Evolutionary conservation across 495 filamentous ascomycete genomes (phyloP).

Genomic region (Penicillium cosmopolitanum): DNA sequence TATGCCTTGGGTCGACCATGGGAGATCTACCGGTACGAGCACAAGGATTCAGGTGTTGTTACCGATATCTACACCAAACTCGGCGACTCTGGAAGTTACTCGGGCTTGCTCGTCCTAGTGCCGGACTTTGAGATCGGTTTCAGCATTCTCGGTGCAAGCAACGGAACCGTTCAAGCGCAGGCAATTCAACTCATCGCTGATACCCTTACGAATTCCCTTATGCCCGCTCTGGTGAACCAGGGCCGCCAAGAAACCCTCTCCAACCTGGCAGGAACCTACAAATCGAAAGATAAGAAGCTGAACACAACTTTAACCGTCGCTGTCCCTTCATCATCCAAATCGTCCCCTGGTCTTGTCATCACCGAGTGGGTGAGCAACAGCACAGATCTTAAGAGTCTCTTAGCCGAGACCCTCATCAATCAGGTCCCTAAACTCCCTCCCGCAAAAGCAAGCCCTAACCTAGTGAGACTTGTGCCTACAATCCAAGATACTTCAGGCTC

Average conservation of each 20-base stretch:
- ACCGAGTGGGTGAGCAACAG: conserved; percentile 53
- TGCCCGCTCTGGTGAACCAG: conserved; percentile 39
- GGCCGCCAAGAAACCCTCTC: conserved; percentile 32
- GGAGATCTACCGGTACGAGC: conserved; percentile 45
- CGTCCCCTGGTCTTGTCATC: conserved; percentile 46
- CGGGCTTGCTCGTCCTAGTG: conserved; percentile 34
- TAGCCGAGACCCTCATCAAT: conserved; percentile 28
- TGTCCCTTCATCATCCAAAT: conserved; percentile 27
- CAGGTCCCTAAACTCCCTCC: conserved; percentile 1
- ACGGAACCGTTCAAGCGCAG: conserved; percentile 9
- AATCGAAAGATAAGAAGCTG: conserved; percentile 21
- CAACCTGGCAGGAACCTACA: conserved; percentile 43
- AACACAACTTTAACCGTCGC: conserved; percentile 46
- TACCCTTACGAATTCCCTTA: conserved; percentile 26
- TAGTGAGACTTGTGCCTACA: conserved; percentile 35
- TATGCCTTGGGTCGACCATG: conserved; percentile 51
- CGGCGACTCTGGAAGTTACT: conserved; percentile 45
- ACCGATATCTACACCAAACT: conserved; percentile 50
- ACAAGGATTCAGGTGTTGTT: conserved; percentile 27
- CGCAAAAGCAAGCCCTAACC: neutral
- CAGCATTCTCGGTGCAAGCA: conserved; percentile 36
- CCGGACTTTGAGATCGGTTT: conserved; percentile 49
- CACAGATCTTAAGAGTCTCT: conserved; percentile 38
- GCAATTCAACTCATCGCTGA: conserved; percentile 21
- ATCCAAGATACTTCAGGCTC: conserved; percentile 17